Base-by-base conservation (phyloP, 371 early-diverging fungal genomes). In the Mortierella sp. region DNA sequence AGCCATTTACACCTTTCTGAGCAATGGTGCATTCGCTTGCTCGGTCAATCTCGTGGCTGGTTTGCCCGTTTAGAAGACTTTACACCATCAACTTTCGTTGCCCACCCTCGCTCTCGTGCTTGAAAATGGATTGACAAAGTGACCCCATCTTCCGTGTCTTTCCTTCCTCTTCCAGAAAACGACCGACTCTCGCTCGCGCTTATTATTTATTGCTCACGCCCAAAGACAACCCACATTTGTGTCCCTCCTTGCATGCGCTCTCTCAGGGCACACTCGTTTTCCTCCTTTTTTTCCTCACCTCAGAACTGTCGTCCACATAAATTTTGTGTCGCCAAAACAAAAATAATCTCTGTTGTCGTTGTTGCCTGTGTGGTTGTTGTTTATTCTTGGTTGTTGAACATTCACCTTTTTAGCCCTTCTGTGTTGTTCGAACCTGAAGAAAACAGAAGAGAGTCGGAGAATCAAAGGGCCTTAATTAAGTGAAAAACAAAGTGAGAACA, bases 241-340 rank as follows among this genome's bases (percentile, higher is more conserved):
- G 7, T 68, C 11, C 65, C 24, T 41, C 68, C 41, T 68, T 68
- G 68, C 68, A 68, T 68, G 41, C 41, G 3, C 68, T 41, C 43
- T 68, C 68, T 68, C 68, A 68, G 68, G 68, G 68, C 68, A 41
- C 43, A 68, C 16, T 60, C 54, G 54, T 27, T 63, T 35, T 63
- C 65, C 27, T 60, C 60, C 63, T 21, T 63, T 60, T 60, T 18
- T 32, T 35, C 63, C 63, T 63, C 38, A 32, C 63, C 35, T 41
- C 21, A 38, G 68, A 65, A 21, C 24, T 41, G 41, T 41, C 8
- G 27, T 68, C 68, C 16, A 38, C 24, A 24, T 24, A 68, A 68
- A 68, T 68, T 68, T 68, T 68, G 68, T 68, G 68, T 68, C 43
- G 68, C 68, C 68, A 68, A 68, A 32, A 21, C 32, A 35, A 35